These are phyloP conservation scores for Ambrosia artemisiifolia DNA, from an alignment of 129 eudicot genomes.

Conservation along the genomic window DNA sequence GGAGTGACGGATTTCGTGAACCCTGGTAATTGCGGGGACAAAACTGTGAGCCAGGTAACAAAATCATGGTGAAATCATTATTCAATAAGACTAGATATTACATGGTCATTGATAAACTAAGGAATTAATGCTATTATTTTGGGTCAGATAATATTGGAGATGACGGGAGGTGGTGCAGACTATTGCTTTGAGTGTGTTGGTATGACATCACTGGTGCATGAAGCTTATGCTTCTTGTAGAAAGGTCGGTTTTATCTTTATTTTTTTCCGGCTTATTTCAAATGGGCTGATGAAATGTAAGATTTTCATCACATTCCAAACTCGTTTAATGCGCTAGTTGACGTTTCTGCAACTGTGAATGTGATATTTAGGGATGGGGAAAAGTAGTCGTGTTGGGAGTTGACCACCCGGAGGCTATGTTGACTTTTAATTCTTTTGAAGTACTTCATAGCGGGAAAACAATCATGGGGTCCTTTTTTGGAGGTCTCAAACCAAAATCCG, in stretches of 20 bases:
- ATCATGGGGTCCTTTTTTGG: constrained; percentile 61
- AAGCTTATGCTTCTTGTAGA: constrained; percentile 77
- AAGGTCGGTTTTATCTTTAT: constrained; percentile 45
- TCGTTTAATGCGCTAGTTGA: background rate
- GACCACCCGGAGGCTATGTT: constrained; percentile 53
- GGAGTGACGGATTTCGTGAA: constrained; percentile 91
- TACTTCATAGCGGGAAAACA: constrained; percentile 47
- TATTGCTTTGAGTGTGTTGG: constrained; percentile 98
- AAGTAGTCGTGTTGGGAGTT: constrained; percentile 66
- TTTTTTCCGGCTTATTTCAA: background rate
- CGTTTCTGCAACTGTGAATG: background rate
- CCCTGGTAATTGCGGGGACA: constrained; percentile 46
- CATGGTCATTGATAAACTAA: background rate
- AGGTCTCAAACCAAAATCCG: constrained; percentile 76
- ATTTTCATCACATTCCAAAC: background rate
- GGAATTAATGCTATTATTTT: background rate
- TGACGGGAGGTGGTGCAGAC: constrained; percentile 94
- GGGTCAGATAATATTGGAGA: constrained; percentile 52
- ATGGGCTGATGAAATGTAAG: background rate
- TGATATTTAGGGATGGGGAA: constrained; percentile 77
- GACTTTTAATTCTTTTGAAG: constrained; percentile 46
- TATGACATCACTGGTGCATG: constrained; percentile 53
- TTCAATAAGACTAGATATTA: background rate
- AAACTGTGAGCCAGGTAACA: constrained; percentile 75
- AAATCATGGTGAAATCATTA: background rate